phyloP scores from a whole-genome alignment of 208 protist genomes.

The Porcisia deanei region DNA sequence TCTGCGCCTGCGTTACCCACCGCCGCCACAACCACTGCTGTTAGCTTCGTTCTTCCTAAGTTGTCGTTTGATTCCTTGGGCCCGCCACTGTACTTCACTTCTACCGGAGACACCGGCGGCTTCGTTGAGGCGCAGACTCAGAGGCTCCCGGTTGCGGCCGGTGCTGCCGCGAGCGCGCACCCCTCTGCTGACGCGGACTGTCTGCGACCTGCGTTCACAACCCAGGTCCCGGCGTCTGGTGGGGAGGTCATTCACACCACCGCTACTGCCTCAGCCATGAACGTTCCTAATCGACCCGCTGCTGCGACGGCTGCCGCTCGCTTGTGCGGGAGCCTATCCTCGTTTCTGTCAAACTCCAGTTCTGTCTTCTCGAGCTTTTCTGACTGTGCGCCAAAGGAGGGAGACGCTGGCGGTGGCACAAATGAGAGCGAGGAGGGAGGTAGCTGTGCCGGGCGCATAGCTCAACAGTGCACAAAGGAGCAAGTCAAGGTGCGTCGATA shows the following conservation, averaged over 20 bases:
- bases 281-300: background rate
- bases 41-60: constrained; percentile 37
- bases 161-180: background rate
- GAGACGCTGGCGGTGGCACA: background rate
- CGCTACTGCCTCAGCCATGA: background rate
- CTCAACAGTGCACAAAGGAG: background rate
- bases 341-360: too few species aligned
- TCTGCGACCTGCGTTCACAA: background rate
- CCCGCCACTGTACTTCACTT: constrained; percentile 68
- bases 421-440: background rate
- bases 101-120: constrained; percentile 60
- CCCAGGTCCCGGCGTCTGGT: background rate
- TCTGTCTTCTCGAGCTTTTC: constrained; percentile 3
- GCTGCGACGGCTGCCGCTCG: background rate
- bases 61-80: constrained; percentile 42
- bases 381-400: background rate
- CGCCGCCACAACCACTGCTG: constrained; percentile 11
- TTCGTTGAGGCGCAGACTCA: constrained; percentile 32
- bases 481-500: background rate
- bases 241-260: background rate
- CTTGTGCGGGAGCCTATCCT: background rate
- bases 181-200: background rate
- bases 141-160: background rate
- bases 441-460: background rate
- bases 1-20: background rate